A percentile compares a stretch with the other conserved stretches of the same genome.
These are phyloP conservation scores for Centaurea solstitialis DNA, from an alignment of 129 eudicot species.

Conservation along the genomic window DNA sequence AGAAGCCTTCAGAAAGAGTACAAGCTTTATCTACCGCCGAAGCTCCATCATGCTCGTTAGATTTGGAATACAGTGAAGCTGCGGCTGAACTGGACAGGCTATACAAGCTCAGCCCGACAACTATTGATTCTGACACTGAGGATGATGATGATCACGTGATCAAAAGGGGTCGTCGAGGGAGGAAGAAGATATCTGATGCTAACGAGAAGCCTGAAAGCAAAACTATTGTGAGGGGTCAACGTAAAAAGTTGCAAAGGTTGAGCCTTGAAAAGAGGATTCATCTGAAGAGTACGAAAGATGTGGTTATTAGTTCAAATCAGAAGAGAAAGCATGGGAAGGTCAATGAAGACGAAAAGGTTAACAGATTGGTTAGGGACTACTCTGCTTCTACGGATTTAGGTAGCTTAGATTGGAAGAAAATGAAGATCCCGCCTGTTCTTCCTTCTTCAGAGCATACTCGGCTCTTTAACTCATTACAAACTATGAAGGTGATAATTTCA, in stretches of 20 bases:
- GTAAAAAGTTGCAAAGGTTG: slow-evolving; percentile 49
- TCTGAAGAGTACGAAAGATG: slow-evolving; percentile 55
- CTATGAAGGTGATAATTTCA: slow-evolving; percentile 67
- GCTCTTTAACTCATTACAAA: slow-evolving; percentile 79
- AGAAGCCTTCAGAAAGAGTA: slow-evolving; percentile 57
- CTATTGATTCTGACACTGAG: slow-evolving; percentile 40
- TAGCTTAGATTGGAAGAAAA: slow-evolving; percentile 90
- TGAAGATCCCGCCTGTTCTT: slow-evolving; percentile 98
- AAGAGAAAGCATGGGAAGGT: slow-evolving; percentile 42
- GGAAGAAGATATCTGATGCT: slow-evolving; percentile 48
- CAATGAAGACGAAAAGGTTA: slow-evolving; percentile 58
- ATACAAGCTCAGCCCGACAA: slow-evolving; percentile 69
- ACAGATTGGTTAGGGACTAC: slow-evolving; percentile 71
- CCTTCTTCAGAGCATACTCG: slow-evolving; percentile 86
- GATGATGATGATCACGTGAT: slow-evolving; percentile 32
- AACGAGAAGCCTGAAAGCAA: slow-evolving; percentile 34
- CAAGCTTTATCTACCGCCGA: slow-evolving; percentile 59
- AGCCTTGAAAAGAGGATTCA: slow-evolving; percentile 84
- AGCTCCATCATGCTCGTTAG: slow-evolving; percentile 60
- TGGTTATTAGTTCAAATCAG: slow-evolving; percentile 27
- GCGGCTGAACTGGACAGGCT: slow-evolving; percentile 81
- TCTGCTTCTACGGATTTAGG: slow-evolving; percentile 63
- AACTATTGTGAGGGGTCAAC: slow-evolving; percentile 63
- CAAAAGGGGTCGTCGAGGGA: slow-evolving; percentile 44
- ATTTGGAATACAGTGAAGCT: slow-evolving; percentile 80